These are phyloP conservation scores for Clavispora asparagi DNA, from an alignment of 805 yeast genomes.

Conservation along the genomic window DNA sequence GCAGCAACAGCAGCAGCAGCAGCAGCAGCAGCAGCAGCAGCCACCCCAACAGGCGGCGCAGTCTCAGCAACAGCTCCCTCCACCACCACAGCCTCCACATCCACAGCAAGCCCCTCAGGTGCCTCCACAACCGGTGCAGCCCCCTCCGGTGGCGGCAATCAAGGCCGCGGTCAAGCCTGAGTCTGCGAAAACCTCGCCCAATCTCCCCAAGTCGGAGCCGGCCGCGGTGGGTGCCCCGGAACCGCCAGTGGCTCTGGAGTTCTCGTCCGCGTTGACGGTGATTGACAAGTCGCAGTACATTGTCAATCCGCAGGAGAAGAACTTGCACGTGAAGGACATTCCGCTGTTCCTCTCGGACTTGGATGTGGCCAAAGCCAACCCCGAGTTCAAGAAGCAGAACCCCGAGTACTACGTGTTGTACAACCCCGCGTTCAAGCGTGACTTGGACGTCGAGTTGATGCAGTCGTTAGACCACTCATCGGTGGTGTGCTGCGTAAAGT, in stretches of 20 bases:
- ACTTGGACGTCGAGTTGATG: conserved; percentile 79
- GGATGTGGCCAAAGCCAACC: conserved; percentile 71
- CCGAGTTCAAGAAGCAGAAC: conserved; percentile 74
- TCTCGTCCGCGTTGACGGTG: conserved; percentile 29
- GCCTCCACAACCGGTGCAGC: conserved; percentile 6
- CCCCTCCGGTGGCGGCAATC: conserved; percentile 3
- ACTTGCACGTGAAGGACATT: conserved; percentile 63
- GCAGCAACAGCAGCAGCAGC: conserved; percentile 14
- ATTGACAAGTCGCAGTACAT: conserved; percentile 38
- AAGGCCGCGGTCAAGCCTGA: conserved; percentile 8
- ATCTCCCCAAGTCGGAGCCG: conserved; percentile 9
- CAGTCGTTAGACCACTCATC: conserved; percentile 89
- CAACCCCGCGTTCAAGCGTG: conserved; percentile 70
- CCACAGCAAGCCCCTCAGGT: conserved; percentile 16
- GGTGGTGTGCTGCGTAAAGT: conserved; percentile 95
- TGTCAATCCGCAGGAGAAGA: conserved; percentile 39
- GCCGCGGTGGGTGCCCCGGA: conserved; percentile 6
- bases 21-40: conserved; percentile 24
- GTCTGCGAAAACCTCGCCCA: conserved; percentile 10
- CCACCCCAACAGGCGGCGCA: conserved; percentile 21
- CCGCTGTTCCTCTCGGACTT: conserved; percentile 79
- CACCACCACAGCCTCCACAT: conserved; percentile 20
- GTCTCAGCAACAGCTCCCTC: conserved; percentile 27
- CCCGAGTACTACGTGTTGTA: conserved; percentile 83
- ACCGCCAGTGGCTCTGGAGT: conserved; percentile 22